phyloP scores from a whole-genome alignment of 768 basidiomycete genomes.

The Lactifluus volemus region DNA sequence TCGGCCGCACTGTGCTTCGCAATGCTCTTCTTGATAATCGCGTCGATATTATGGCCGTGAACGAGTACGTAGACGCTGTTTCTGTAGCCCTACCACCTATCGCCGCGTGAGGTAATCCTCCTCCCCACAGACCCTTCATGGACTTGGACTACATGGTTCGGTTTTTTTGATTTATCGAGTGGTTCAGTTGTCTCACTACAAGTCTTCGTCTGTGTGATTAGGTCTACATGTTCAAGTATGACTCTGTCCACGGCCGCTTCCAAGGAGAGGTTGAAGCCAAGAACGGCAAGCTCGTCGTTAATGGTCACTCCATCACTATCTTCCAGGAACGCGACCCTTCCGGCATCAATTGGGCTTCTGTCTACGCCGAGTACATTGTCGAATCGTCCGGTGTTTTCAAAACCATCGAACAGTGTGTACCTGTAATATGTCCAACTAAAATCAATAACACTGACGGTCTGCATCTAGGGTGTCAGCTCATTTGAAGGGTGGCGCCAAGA shows the following conservation, averaged over 20 bases:
- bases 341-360: constrained; percentile 71
- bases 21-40: constrained; percentile 75
- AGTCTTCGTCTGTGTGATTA: constrained; percentile 23
- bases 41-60: constrained; percentile 85
- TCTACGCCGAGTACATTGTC: constrained; percentile 87
- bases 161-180: neutral
- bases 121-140: constrained; percentile 77
- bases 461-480: constrained; percentile 68
- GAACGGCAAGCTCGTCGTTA: constrained; percentile 84
- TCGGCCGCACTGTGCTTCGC: constrained; percentile 96
- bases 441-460: neutral
- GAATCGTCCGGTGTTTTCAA: constrained; percentile 99
- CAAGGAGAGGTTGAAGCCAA: constrained; percentile 73
- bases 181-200: neutral
- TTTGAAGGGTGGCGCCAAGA: constrained; percentile 98
- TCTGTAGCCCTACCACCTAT: neutral
- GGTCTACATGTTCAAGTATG: constrained; percentile 99
- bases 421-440: neutral
- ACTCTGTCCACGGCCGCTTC: constrained; percentile 90
- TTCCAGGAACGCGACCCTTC: constrained; percentile 83
- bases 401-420: constrained; percentile 71
- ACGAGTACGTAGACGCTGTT: constrained; percentile 61
- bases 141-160: constrained; percentile 92
- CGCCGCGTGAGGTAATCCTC: neutral
- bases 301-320: constrained; percentile 69